Conservation (phyloP, 257 asterid species). For the Solanum gracilifrons region DNA sequence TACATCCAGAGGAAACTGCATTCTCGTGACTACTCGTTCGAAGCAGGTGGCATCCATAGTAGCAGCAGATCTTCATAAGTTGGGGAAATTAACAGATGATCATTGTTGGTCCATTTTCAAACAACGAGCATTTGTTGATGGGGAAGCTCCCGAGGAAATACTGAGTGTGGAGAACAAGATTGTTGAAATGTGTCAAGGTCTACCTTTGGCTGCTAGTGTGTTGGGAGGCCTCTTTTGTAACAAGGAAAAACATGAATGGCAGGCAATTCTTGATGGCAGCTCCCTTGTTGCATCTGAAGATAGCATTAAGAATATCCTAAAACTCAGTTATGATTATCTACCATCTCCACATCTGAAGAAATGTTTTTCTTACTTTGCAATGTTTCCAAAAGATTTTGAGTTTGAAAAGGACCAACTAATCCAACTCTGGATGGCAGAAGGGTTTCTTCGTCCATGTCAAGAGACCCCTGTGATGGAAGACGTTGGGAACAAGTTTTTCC, state of each 20-base stretch:
- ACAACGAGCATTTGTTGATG: slow-evolving; percentile 2
- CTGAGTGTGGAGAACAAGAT: background rate
- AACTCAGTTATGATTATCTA: slow-evolving; percentile 13
- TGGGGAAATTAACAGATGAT: no score
- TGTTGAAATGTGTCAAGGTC: slow-evolving; percentile 4
- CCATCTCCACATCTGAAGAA: slow-evolving; percentile 5
- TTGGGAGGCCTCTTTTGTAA: background rate
- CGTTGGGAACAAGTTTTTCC: no score
- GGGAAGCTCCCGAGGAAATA: background rate
- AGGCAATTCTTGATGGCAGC: background rate
- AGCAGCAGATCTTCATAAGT: no score
- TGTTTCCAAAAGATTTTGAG: slow-evolving; percentile 8
- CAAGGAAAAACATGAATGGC: slow-evolving; percentile 6
- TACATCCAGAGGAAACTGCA: no score
- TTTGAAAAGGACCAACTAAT: slow-evolving; percentile 8
- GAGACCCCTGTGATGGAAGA: no score
- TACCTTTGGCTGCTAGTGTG: slow-evolving; percentile 12
- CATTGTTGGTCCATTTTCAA: no score
- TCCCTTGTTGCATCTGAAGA: background rate
- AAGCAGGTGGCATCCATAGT: no score
- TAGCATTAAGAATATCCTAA: background rate
- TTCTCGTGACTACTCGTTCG: no score
- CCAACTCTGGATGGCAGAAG: background rate
- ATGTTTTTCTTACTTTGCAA: slow-evolving; percentile 12
- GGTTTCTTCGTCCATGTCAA: no score